These are phyloP conservation scores for Cucurbita argyrosperma DNA, from an alignment of 306 rosid genomes.

Conservation along the genomic window DNA sequence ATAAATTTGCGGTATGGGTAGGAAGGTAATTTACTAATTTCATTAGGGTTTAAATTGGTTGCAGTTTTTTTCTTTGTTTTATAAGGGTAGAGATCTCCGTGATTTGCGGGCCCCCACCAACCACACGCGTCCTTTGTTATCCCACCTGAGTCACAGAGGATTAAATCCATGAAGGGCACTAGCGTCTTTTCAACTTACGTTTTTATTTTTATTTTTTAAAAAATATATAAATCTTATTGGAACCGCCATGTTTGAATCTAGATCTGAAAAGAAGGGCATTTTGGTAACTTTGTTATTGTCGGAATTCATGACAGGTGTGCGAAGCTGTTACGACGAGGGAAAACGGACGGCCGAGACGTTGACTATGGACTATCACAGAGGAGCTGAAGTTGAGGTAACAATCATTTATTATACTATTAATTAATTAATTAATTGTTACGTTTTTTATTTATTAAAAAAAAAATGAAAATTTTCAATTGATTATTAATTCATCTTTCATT, in stretches of 20 bases:
- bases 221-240: too few species aligned
- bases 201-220: too few species aligned
- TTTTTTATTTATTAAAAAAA: background rate
- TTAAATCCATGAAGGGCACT: background rate
- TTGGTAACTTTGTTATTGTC: background rate
- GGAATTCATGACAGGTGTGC: constrained; percentile 63
- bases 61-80: background rate
- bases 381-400: constrained; percentile 72
- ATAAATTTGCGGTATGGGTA: too few species aligned
- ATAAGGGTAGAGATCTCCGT: constrained; percentile 11
- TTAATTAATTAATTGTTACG: too few species aligned
- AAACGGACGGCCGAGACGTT: constrained; percentile 97
- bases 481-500: background rate
- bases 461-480: too few species aligned
- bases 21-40: too few species aligned
- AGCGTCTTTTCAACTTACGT: background rate
- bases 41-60: background rate
- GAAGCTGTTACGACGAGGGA: constrained; percentile 98
- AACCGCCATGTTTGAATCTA: background rate
- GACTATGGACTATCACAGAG: constrained; percentile 96
- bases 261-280: background rate
- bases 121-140: background rate
- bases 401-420: background rate
- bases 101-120: constrained; percentile 20
- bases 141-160: constrained; percentile 1